Base-by-base conservation (phyloP, 345 rosid species). In the Populus tremula region DNA sequence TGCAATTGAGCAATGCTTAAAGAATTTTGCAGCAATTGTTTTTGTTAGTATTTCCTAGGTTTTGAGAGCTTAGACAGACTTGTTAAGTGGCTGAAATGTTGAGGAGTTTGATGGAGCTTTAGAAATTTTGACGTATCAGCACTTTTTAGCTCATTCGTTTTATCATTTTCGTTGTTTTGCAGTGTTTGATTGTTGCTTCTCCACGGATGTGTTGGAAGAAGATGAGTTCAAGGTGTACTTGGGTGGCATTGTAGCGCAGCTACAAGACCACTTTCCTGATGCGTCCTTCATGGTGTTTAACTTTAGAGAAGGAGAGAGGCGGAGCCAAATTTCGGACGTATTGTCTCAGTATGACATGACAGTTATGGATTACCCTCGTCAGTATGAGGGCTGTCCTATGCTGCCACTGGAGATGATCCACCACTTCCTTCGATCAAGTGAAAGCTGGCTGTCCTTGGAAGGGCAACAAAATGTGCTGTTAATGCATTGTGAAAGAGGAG, bases 151-250 rank as follows among this genome's bases (percentile, higher is more conserved):
- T 47, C 4, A 47, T 47, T 47, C 50, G 16, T 47, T 47, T 47
- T 12, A 47, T 14, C 50, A 12, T 14, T 14, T 47, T 47, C 75
- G 25, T 54, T 76, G 72, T 20, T 45, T 70, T 88, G 90, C 89
- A 96, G 99, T 96, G 64, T 96, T 96, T 84, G 98, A 96, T 87
- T 91, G 98, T 87, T 96, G 99, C 91, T 93, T 96, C 92, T 92
- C 97, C 41, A 88, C 91, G n/a, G 95, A 93, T 67, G 93, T 91
- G 59, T 79, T 93, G 92, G 97, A 86, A 79, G 98, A 93, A 86
- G 96, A 93, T 84, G 98, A 93, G 85, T 93, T 90, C 88, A 96
- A 90, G 80, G 85, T 89, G 61, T 96, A 96, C 91, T 80, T 96
- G 88, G 97, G 91, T 45, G 92, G 98, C 84, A 96, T 93, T 79